phyloP scores from a whole-genome alignment of 345 rosid genomes.

The Linum trigynum region DNA sequence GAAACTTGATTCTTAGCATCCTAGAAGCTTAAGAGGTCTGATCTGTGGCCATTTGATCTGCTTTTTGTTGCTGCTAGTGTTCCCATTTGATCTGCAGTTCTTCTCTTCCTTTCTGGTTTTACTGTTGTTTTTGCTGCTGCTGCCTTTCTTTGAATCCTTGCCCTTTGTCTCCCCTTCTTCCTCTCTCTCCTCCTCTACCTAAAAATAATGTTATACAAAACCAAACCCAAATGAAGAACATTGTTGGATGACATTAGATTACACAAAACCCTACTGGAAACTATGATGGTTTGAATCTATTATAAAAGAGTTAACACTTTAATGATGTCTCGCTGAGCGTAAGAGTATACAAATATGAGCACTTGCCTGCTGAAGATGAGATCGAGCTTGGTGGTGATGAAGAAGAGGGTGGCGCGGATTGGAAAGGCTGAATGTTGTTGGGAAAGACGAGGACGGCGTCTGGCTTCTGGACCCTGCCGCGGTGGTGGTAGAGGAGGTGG shows the following conservation, averaged over 20 bases:
- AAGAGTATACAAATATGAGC: not conserved
- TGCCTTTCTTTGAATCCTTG: not conserved
- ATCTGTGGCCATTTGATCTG: not conserved
- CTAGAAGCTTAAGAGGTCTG: not conserved
- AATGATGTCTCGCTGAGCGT: not conserved
- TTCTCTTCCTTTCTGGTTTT: not conserved
- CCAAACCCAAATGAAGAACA: too few species aligned
- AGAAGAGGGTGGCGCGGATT: constrained; percentile 10
- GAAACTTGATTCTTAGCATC: not conserved
- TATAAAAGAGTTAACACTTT: too few species aligned
- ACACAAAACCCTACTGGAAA: too few species aligned
- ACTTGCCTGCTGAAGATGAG: not conserved
- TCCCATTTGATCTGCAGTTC: not conserved
- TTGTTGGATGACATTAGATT: too few species aligned
- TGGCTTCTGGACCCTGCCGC: constrained; percentile 29
- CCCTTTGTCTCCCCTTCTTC: not conserved
- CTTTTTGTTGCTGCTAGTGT: not conserved
- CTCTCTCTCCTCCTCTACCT: not conserved
- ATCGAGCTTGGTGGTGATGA: not conserved
- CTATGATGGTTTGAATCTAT: too few species aligned
- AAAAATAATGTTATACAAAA: too few species aligned
- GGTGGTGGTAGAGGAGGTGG: constrained; percentile 17
- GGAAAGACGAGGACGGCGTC: constrained; percentile 23
- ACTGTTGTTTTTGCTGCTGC: not conserved
- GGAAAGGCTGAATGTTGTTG: constrained; percentile 29